A percentile compares a stretch with the other conserved stretches of the same genome.
Evolutionary conservation across 1,284 basidiomycete genomes (phyloP).

Genomic region (Ceratobasidium sp.): DNA sequence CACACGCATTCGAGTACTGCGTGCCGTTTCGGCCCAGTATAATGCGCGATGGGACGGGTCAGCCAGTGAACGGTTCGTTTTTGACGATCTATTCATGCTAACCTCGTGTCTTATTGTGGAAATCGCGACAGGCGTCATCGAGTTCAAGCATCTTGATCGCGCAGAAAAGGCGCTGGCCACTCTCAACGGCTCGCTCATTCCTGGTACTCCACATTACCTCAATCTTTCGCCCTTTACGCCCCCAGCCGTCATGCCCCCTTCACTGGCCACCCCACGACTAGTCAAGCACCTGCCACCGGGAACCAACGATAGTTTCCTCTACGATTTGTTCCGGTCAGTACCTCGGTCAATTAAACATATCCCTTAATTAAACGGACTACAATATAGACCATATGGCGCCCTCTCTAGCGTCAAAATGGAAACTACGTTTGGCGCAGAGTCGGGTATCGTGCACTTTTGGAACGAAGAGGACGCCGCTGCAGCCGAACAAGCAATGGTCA

Average conservation of each 20-base stretch:
- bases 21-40: constrained; percentile 80
- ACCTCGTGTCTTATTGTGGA: neutral
- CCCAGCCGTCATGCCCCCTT: constrained; percentile 71
- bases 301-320: constrained; percentile 72
- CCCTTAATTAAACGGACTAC: constrained; percentile 16
- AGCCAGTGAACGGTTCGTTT: constrained; percentile 49
- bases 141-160: constrained; percentile 44
- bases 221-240: constrained; percentile 74
- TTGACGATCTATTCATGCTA: constrained; percentile 68
- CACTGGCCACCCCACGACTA: constrained; percentile 73
- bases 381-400: constrained; percentile 65
- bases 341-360: neutral
- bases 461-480: constrained; percentile 80
- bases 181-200: constrained; percentile 71
- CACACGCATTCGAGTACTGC: constrained; percentile 69
- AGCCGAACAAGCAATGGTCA: constrained; percentile 71
- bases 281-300: constrained; percentile 75
- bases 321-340: constrained; percentile 64
- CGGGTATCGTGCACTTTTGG: constrained; percentile 85
- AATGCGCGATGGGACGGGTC: constrained; percentile 62
- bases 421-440: constrained; percentile 71
- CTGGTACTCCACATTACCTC: constrained; percentile 60
- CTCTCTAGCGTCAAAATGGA: constrained; percentile 73
- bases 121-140: constrained; percentile 37
- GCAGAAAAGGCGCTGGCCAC: constrained; percentile 88